Base-by-base conservation (phyloP, 106 monocot species). In the Dactylorhiza incarnata region DNA sequence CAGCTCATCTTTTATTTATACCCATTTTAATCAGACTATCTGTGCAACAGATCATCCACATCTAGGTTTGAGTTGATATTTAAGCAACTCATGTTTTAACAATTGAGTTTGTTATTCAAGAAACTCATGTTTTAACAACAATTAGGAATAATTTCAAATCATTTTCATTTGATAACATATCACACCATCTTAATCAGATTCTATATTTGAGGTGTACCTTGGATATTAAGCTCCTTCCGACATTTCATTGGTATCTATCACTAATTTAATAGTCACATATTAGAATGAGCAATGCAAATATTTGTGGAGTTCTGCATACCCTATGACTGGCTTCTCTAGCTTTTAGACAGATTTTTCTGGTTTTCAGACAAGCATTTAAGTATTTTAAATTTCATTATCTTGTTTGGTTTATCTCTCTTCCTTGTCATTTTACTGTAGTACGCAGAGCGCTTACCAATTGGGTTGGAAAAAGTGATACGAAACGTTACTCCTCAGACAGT, bases 401-500 rank as follows among this genome's bases (percentile, higher is more conserved):
- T 19, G 10, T 22, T 72, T 48, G 48, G 10, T 72, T 49, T 72
- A 19, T 72, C 5, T 12, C 5, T 12, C n/a, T 68, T 54, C 19
- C 49, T 45, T 49, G 72, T 45, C 71, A 16, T 53, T 74, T 74
- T 78, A 10, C 77, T 85, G 56, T 88, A 99, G 99, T 99, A 99
- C 82, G 94, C 94, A 81, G 99, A 94, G 48, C 87, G 99, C 45
- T 73, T 94, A 72, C 99, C 99, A 66, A 99, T 99, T 81, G 99
- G 99, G 48, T 77, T 88, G 71, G 99, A 94, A 50, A 99, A 91
- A 80, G 91, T 99, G 75, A 94, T 99, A 72, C 82, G 94, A 49
- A 88, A 86, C 59, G 94, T 94, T 82, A 80, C 89, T 74, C 78
- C 85, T 76, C 91, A 91, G 62, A 94, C 91, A 45, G 91, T 88